Evolutionary conservation across 768 basidiomycete genomes (phyloP), one percentile per base, ranked within the genome.

Genomic region (Amyloporia xantha): DNA sequence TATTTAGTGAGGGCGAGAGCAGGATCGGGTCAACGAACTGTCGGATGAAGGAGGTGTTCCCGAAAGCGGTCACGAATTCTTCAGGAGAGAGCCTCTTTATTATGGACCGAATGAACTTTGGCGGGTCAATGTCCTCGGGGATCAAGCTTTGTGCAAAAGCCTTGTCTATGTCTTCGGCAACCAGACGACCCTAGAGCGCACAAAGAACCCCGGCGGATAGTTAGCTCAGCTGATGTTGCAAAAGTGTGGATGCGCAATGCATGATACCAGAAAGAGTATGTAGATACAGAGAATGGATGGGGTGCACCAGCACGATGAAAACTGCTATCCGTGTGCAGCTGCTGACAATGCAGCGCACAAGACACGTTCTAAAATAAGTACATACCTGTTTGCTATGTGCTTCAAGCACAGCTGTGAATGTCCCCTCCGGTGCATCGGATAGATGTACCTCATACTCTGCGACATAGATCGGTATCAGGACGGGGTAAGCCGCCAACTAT

Each of bases 401-500:
- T 17, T 42, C 41, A 5, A 42, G 24, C 10, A 42, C 17, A 26
- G 24, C 41, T 9, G 41, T 23, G 24, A 42, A 21, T 5, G 13
- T 5, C 13, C 4, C 6, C 7, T 5, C 7, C 20, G 11, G 9
- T 6, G 7, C 9, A 10, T 24, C 20, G 41, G 5, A 9, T 20
- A 5, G 5, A 6, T 20, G 9, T 10, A 45, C 25, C 24, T 45
- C 42, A 27, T 48, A 40, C 23, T 48, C 4, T 21, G 33, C 25
- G 24, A 48, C 3, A n/a, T 40, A 48, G 5, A 48, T 33, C 6
- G 47, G 47, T 13, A 48, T 12, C 4, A 48, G 30, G 17, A 39
- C 36, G 13, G 47, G 47, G 19, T 48, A 48, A 19, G 38, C 47
- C 7, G 37, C 47, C 36, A 48, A n/a, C 47, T 48, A 36, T 13